Evolutionary conservation across 768 basidiomycete genomes (phyloP).

Genomic region (Phylloporus sp.): DNA sequence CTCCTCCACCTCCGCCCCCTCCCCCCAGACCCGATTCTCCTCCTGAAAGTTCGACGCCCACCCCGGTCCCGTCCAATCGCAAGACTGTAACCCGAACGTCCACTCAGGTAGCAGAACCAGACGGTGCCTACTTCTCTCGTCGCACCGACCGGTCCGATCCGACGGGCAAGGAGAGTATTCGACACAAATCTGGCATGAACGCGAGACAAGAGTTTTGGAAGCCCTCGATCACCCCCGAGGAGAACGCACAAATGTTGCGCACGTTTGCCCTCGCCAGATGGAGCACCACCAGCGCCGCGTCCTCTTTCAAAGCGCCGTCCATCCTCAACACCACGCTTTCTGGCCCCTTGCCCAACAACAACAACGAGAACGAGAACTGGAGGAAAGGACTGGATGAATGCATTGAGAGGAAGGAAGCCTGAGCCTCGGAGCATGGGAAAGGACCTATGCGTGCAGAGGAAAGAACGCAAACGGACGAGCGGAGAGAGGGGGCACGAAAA

Average conservation of each 20-base stretch:
- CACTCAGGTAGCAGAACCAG: conserved; percentile 17
- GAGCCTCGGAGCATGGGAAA: too few relatives aligned
- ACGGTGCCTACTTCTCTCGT: conserved; percentile 16
- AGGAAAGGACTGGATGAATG: too few relatives aligned
- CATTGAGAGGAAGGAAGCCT: too few relatives aligned
- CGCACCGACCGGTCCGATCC: conserved; percentile 19
- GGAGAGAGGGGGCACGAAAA: too few relatives aligned
- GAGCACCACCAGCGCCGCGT: conserved; percentile 45
- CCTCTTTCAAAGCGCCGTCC: conserved; percentile 41
- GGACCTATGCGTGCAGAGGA: too few relatives aligned
- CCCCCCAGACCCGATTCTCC: too few relatives aligned
- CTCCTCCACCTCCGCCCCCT: too few relatives aligned
- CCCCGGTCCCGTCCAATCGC: conserved; percentile 11
- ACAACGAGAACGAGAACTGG: conserved; percentile 15
- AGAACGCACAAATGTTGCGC: conserved; percentile 39
- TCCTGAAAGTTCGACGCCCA: too few relatives aligned
- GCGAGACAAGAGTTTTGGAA: conserved; percentile 47
- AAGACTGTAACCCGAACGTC: conserved; percentile 15
- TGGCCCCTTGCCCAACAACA: conserved; percentile 10
- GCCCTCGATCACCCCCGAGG: conserved; percentile 41
- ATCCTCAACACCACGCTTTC: conserved; percentile 37
- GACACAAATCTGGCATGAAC: conserved; percentile 33
- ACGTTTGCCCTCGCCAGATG: conserved; percentile 41
- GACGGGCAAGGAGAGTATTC: conserved; percentile 25
- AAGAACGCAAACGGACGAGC: too few relatives aligned